These are phyloP conservation scores for Trametes maxima DNA, from an alignment of 768 basidiomycete genomes.

Conservation along the genomic window DNA sequence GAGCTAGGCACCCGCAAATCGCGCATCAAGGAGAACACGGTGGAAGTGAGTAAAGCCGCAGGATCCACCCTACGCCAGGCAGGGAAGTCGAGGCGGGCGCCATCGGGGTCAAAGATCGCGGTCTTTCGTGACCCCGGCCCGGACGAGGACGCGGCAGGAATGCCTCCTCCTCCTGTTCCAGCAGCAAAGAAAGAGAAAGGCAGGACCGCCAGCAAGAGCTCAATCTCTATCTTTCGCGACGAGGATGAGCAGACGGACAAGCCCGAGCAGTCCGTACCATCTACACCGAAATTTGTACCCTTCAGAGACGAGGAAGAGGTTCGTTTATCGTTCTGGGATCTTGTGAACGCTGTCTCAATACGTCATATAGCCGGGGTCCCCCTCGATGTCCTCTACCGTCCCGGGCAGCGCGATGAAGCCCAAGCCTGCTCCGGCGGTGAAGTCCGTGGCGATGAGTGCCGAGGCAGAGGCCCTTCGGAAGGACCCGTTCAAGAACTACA, in stretches of 20 bases:
- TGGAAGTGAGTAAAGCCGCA: slow-evolving; percentile 65
- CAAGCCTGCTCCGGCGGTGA: slow-evolving; percentile 45
- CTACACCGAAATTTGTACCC: slow-evolving; percentile 65
- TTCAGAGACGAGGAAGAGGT: slow-evolving; percentile 67
- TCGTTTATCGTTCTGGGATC: slow-evolving; percentile 11
- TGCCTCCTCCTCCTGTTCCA: slow-evolving; percentile 43
- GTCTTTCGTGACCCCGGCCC: slow-evolving; percentile 67
- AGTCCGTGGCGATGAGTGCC: slow-evolving; percentile 48
- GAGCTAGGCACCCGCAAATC: slow-evolving; percentile 79
- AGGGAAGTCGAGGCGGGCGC: slow-evolving; percentile 56
- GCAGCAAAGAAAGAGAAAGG: slow-evolving; percentile 16
- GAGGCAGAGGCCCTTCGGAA: slow-evolving; percentile 80
- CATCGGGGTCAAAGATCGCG: slow-evolving; percentile 57
- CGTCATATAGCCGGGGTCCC: slow-evolving; percentile 31
- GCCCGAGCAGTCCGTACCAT: slow-evolving; percentile 35
- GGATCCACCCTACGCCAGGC: slow-evolving; percentile 70
- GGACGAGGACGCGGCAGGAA: slow-evolving; percentile 23
- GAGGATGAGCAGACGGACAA: slow-evolving; percentile 6
- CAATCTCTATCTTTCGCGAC: slow-evolving; percentile 27
- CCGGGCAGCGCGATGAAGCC: slow-evolving; percentile 71
- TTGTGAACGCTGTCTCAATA: background rate
- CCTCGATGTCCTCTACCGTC: slow-evolving; percentile 34
- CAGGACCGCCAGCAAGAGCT: slow-evolving; percentile 13
- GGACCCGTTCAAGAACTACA: slow-evolving; percentile 82
- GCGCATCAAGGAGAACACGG: slow-evolving; percentile 77